phyloP scores from a whole-genome alignment of 2,329 filamentous ascomycete genomes.

The Stemphylium beticola region DNA sequence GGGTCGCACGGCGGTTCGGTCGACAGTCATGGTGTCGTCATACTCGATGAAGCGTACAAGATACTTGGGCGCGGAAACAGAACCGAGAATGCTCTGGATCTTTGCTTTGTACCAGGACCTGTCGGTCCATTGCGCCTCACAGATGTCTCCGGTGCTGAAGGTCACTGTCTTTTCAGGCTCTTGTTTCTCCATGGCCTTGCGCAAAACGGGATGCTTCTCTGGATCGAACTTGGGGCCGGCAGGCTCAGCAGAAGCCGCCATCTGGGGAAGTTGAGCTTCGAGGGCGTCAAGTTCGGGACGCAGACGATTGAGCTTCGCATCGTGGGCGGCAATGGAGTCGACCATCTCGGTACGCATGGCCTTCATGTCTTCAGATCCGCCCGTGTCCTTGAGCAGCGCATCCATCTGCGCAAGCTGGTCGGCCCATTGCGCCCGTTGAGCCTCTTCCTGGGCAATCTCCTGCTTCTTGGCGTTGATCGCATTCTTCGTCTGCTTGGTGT shows the following conservation, averaged over 20 bases:
- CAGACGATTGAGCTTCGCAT: slow-evolving; percentile 67
- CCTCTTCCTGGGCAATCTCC: slow-evolving; percentile 29
- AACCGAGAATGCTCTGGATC: slow-evolving; percentile 93
- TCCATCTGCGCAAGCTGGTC: slow-evolving; percentile 65
- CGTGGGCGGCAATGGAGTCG: slow-evolving; percentile 78
- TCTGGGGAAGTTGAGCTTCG: slow-evolving; percentile 55
- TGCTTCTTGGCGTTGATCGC: slow-evolving; percentile 36
- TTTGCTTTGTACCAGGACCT: slow-evolving; percentile 89
- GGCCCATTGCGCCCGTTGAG: slow-evolving; percentile 27
- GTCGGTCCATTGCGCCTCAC: slow-evolving; percentile 92
- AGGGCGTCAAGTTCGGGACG: slow-evolving; percentile 70
- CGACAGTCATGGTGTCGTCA: slow-evolving; percentile 81
- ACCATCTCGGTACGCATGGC: slow-evolving; percentile 84
- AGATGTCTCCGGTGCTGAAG: slow-evolving; percentile 87
- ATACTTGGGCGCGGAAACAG: slow-evolving; percentile 88
- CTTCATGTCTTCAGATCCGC: slow-evolving; percentile 78
- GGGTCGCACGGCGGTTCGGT: slow-evolving; percentile 47
- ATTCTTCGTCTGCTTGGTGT: slow-evolving; percentile 34
- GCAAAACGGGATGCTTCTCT: slow-evolving; percentile 79
- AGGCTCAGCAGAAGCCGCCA: slow-evolving; percentile 25
- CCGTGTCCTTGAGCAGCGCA: slow-evolving; percentile 75
- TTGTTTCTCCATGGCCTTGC: slow-evolving; percentile 52
- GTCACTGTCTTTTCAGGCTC: slow-evolving; percentile 53
- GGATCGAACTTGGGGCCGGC: slow-evolving; percentile 71
- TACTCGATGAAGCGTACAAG: slow-evolving; percentile 96